Evolutionary conservation across 441 rosid species (phyloP).

Genomic region (Populus trichocarpa): DNA sequence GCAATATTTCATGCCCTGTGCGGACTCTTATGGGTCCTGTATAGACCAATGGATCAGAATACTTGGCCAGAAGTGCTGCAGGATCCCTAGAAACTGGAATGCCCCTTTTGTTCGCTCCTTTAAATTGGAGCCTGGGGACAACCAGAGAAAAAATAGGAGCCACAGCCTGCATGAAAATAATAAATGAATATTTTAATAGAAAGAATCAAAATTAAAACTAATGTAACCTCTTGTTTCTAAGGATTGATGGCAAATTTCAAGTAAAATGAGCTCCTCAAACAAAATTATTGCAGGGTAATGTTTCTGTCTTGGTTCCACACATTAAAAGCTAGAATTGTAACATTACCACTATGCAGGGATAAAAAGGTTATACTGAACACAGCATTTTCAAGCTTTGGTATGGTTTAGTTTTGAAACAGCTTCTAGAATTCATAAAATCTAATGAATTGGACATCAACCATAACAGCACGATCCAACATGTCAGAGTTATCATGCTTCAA

Average conservation of each 20-base stretch:
- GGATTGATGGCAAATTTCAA: background rate
- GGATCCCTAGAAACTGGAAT: conserved; percentile 98
- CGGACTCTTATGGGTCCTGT: conserved; percentile 95
- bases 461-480: background rate
- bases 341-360: background rate
- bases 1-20: conserved; percentile 87
- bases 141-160: conserved; percentile 88
- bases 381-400: background rate
- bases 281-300: background rate
- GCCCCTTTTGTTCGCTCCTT: conserved; percentile 98
- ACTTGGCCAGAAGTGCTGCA: conserved; percentile 76
- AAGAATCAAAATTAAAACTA: background rate
- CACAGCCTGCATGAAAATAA: conserved; percentile 52
- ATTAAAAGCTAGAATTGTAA: background rate
- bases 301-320: background rate
- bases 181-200: background rate
- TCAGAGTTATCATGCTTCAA: background rate
- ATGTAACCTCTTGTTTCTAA: background rate
- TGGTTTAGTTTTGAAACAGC: background rate
- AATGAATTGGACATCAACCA: background rate
- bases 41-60: conserved; percentile 91
- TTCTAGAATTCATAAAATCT: background rate
- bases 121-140: conserved; percentile 81
- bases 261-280: background rate
- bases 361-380: background rate